Base-by-base conservation (phyloP, 495 filamentous ascomycete genomes). In the Lasiosphaeria miniovina region DNA sequence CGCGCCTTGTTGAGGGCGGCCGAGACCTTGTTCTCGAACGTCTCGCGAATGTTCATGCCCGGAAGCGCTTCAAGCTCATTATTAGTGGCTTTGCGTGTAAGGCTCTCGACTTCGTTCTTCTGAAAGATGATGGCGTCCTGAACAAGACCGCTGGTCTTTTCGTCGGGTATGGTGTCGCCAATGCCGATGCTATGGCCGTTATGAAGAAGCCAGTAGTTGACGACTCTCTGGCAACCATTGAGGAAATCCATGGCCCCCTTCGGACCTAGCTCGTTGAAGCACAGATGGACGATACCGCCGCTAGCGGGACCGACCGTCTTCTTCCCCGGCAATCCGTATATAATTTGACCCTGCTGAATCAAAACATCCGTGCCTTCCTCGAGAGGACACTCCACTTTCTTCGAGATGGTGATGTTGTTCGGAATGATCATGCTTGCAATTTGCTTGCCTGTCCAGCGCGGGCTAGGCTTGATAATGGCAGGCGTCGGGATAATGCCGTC, bases 361-460 rank as follows among this genome's bases (percentile, higher is more conserved):
- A 95, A 75, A 40, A 96, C 66, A 51, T 90, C 91, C 36, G 90
- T 24, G 24, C 24, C 88, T 68, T 97, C 92, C 52, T 85, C 84
- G 11, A 89, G 69, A 36, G 91, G 91, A 54, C 52, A 17, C 8
- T 77, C 74, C n/a, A 81, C 84, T 11, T 79, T 73, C 62, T 89
- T 86, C 36, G 86, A 67, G 34, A 97, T 82, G 68, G 95, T 98
- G 62, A 98, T 83, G 55, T 90, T 90, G 46, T 84, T 77, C 9
- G 93, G 94, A 60, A 99, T 89, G 52, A 92, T 84, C 82, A 99
- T 84, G 75, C 92, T 96, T 66, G 94, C 86, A 58, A 99, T 88
- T 75, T 99, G 94, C 75, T 99, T 99, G 65, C 94, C 94, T n/a
- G 95, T 96, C 94, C 94, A 99, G 60, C 90, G 84, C 15, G 95